Evolutionary conservation across 805 yeast species (phyloP).

Genomic region (Kazachstania viticola): DNA sequence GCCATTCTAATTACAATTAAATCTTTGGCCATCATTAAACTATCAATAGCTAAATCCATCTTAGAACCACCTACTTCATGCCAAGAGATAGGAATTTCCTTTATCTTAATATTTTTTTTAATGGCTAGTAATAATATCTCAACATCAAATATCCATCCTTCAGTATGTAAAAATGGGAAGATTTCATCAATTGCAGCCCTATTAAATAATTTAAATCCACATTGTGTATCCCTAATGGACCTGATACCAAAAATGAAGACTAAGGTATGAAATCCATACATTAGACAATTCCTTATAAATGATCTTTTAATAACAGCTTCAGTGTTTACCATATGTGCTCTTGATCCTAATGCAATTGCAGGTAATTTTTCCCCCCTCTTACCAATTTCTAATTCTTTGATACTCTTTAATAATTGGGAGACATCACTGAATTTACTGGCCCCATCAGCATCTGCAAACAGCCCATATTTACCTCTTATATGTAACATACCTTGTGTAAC

Average conservation of each 20-base stretch:
- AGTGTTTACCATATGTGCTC: constrained; percentile 93
- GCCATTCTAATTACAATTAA: constrained; percentile 84
- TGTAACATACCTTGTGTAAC: constrained; percentile 85
- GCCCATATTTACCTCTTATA: constrained; percentile 56
- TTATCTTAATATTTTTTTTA: constrained; percentile 51
- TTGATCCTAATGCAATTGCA: constrained; percentile 75
- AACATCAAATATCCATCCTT: constrained; percentile 97
- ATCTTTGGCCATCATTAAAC: constrained; percentile 88
- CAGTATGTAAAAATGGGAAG: constrained; percentile 89
- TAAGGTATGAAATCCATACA: constrained; percentile 83
- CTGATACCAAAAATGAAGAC: constrained; percentile 85
- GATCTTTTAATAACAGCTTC: constrained; percentile 96
- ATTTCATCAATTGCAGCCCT: constrained; percentile 50
- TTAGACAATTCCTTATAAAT: constrained; percentile 74
- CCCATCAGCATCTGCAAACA: constrained; percentile 97
- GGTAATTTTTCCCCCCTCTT: constrained; percentile 25
- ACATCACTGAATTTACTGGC: constrained; percentile 77
- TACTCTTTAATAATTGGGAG: constrained; percentile 34
- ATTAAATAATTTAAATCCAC: constrained; percentile 92
- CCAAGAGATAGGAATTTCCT: constrained; percentile 87
- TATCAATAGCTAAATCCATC: constrained; percentile 82
- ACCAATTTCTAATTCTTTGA: constrained; percentile 24
- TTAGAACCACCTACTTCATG: constrained; percentile 95
- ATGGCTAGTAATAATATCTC: constrained; percentile 77
- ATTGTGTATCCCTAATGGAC: constrained; percentile 83